Percentiles rank a stretch among this genome's conserved stretches.
Evolutionary conservation across 441 rosid genomes (phyloP).

Genomic region (Pelargonium australe): DNA sequence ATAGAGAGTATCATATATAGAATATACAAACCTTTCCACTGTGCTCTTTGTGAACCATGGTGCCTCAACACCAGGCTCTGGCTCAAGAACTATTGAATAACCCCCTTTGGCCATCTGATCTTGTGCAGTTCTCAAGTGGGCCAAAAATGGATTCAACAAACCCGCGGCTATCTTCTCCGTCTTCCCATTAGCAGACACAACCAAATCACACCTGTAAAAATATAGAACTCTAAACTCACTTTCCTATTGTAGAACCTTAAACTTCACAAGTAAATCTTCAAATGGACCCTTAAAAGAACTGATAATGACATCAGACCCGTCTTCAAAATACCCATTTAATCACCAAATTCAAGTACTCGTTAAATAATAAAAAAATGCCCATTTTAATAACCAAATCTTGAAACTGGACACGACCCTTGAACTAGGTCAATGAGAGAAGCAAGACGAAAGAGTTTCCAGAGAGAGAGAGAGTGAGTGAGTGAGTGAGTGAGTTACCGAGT

Average conservation of each 20-base stretch:
- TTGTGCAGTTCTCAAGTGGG: constrained; percentile 79
- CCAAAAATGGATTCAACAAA: constrained; percentile 75
- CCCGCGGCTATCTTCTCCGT: constrained; percentile 86
- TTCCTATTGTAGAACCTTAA: constrained; percentile 6
- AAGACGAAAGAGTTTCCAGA: too few relatives aligned
- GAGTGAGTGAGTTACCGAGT: constrained; percentile 69
- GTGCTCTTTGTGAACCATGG: constrained; percentile 49
- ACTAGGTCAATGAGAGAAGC: background rate
- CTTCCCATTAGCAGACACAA: constrained; percentile 74
- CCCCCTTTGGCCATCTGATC: constrained; percentile 86
- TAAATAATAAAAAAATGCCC: too few relatives aligned
- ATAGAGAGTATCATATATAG: constrained; percentile 7
- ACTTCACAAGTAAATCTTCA: constrained; percentile 14
- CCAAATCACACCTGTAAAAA: constrained; percentile 70
- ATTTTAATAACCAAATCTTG: background rate
- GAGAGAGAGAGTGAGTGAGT: too few relatives aligned
- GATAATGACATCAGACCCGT: background rate
- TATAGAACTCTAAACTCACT: constrained; percentile 11
- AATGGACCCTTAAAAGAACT: background rate
- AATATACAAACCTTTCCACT: constrained; percentile 61
- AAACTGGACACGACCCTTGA: constrained; percentile 1
- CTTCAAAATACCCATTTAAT: background rate
- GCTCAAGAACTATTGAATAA: constrained; percentile 63
- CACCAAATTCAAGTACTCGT: too few relatives aligned
- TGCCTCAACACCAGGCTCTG: too few relatives aligned